These are phyloP conservation scores for Haematococcus lacustris DNA, from an alignment of 139 green algal species.

Conservation along the genomic window DNA sequence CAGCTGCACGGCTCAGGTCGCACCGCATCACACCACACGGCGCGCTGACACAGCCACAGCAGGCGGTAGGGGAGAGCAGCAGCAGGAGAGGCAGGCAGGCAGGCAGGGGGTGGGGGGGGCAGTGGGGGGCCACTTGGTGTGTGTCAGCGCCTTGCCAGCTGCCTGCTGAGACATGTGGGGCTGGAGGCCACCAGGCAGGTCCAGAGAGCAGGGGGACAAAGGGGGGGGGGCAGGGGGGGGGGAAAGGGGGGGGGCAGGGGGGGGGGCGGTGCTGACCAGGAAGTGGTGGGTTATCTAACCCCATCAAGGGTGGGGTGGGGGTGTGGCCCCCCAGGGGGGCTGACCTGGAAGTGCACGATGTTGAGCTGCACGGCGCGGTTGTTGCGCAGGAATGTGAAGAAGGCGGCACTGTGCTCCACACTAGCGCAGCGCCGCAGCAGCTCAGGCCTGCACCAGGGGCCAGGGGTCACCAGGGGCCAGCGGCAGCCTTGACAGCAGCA, in stretches of 20 bases:
- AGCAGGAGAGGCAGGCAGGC: not conserved
- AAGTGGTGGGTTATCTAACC: not conserved
- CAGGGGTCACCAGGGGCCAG: no score
- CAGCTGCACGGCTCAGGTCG: not conserved
- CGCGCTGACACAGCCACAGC: not conserved
- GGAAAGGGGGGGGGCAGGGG: not conserved
- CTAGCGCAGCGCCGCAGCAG: not conserved
- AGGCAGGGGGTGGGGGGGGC: no score
- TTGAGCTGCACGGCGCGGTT: conserved; percentile 46
- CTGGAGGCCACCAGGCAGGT: not conserved
- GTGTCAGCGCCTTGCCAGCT: no score
- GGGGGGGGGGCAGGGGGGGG: no score
- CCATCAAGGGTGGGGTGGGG: no score
- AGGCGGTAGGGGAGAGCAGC: not conserved
- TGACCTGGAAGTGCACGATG: conserved; percentile 87
- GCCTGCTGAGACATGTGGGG: not conserved
- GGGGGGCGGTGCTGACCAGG: not conserved
- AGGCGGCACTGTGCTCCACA: not conserved
- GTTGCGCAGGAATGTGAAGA: conserved; percentile 69
- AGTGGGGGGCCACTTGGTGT: no score
- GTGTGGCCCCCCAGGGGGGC: not conserved
- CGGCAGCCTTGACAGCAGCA: no score
- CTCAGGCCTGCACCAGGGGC: conserved; percentile 5
- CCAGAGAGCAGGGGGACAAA: not conserved
- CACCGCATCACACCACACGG: not conserved